These are phyloP conservation scores for Tuber magnatum DNA, from an alignment of 495 filamentous ascomycete genomes.

Conservation along the genomic window DNA sequence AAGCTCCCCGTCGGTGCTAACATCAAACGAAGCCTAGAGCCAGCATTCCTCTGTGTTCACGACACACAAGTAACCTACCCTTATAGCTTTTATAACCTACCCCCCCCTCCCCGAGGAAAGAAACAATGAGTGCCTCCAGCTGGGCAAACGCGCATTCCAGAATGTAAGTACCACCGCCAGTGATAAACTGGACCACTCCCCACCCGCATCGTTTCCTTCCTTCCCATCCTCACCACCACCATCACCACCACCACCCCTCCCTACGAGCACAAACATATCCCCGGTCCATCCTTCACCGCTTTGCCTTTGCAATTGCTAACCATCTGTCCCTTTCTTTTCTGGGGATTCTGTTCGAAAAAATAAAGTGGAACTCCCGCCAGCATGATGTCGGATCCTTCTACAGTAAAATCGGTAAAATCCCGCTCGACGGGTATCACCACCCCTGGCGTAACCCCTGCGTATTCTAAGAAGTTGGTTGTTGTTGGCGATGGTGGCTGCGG, in stretches of 20 bases:
- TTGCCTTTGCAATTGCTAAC: conserved; percentile 5
- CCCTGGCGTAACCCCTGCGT: conserved; percentile 63
- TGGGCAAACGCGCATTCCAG: conserved; percentile 37
- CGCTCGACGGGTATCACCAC: conserved; percentile 38
- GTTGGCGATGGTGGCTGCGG: conserved; percentile 97
- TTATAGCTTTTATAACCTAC: background rate
- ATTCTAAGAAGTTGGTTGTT: conserved; percentile 98
- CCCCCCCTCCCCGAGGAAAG: background rate
- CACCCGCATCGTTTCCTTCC: background rate
- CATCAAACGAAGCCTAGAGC: background rate
- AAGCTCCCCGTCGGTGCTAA: background rate
- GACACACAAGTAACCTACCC: background rate
- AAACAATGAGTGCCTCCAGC: conserved; percentile 35
- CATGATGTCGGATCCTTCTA: conserved; percentile 40
- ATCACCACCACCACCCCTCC: background rate
- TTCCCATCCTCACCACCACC: background rate
- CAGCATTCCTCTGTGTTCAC: background rate
- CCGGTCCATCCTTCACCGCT: background rate
- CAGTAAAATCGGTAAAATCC: conserved; percentile 27
- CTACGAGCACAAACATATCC: background rate
- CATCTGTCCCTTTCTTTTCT: conserved; percentile 17
- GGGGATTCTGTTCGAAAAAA: background rate
- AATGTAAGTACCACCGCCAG: conserved; percentile 30
- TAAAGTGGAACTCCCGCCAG: conserved; percentile 35
- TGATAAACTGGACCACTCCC: background rate